Base-by-base conservation (phyloP, 2,329 filamentous ascomycete genomes). In the Monosporascus cannonballus region DNA sequence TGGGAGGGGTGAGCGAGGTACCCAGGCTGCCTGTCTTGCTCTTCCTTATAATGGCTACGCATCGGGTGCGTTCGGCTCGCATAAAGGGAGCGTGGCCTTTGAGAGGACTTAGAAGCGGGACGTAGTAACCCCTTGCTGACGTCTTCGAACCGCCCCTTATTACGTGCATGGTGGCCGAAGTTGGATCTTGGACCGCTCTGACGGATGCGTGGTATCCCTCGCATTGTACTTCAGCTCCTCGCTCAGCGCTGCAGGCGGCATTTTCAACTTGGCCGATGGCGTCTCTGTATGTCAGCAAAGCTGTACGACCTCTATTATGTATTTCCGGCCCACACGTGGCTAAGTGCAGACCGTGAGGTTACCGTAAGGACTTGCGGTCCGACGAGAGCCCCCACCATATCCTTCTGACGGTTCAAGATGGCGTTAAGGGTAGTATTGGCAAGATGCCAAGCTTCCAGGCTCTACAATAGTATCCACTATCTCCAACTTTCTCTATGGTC, bases 301-400 rank as follows among this genome's bases (percentile, higher is more conserved):
- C 56, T 50, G 48, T 57, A 56, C 41, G 17, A 15, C 3, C 24
- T 46, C 42, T 30, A 30, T 46, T 46, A 17, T 34, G 9, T 34
- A 51, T 49, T 51, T 54, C 54, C 27, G 51, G 54, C 54, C 54
- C 51, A 56, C 50, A 53, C 51, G 30, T 52, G 53, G 54, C 52
- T 56, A 54, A 49, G 48, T 53, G 61, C 49, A 60, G 60, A 49
- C 48, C 51, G 48, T 53, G 53, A 61, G 57, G 57, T 64, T 64
- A 63, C 63, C 59, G 60, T 60, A 65, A 68, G 67, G 68, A 62
- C 66, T 61, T 65, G 57, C 68, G 68, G 67, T 68, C 68, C 68
- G 68, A 68, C 56, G 57, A 56, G 51, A 57, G 54, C 57, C 61
- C 60, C 61, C 59, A 52, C 57, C 54, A 50, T 56, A 51, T 54